Percentiles rank a stretch among this genome's conserved stretches.
Evolutionary conservation across 2,329 filamentous ascomycete genomes (phyloP).

Genomic region (Aspergillus novoparasiticus): DNA sequence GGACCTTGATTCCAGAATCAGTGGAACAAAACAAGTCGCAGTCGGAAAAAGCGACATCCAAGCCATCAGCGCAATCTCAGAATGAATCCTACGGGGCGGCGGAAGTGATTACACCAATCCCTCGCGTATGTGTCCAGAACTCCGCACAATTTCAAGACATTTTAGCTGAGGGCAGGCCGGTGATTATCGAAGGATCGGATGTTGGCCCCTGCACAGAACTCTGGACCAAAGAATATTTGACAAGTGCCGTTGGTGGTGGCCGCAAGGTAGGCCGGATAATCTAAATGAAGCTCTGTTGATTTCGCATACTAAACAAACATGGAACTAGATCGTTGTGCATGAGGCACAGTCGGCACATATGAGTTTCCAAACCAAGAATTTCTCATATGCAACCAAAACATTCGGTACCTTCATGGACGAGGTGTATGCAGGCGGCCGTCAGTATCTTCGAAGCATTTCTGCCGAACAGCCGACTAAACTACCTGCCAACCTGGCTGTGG

Average conservation of each 20-base stretch:
- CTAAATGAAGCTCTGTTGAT: slow-evolving; percentile 5
- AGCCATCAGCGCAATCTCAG: slow-evolving; percentile 1
- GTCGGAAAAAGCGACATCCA: slow-evolving; percentile 2
- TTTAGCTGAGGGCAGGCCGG: slow-evolving; percentile 60
- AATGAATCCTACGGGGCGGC: slow-evolving; percentile 18
- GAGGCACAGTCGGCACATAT: slow-evolving; percentile 67
- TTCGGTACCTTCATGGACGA: slow-evolving; percentile 69
- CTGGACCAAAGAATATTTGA: slow-evolving; percentile 73
- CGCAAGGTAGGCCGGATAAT: slow-evolving; percentile 55
- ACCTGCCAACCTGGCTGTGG: slow-evolving; percentile 68
- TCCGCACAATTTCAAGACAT: slow-evolving; percentile 62
- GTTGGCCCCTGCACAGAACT: slow-evolving; percentile 67
- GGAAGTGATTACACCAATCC: slow-evolving; percentile 41
- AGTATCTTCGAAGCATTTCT: slow-evolving; percentile 81
- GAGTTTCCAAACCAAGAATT: slow-evolving; percentile 84
- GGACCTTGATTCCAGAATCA: slow-evolving; percentile 32
- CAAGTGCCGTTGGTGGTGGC: slow-evolving; percentile 60
- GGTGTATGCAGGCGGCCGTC: slow-evolving; percentile 59
- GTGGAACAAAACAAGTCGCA: slow-evolving; percentile 16
- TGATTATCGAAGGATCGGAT: slow-evolving; percentile 65
- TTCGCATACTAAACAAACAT: neutral
- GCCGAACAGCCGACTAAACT: slow-evolving; percentile 66
- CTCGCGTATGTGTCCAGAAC: slow-evolving; percentile 56
- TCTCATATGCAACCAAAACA: slow-evolving; percentile 68
- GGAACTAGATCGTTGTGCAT: slow-evolving; percentile 69